A percentile compares a stretch with the other conserved stretches of the same genome.
Conservation (phyloP, 164 flowering plant genomes). For the Magnolia officinalis region DNA sequence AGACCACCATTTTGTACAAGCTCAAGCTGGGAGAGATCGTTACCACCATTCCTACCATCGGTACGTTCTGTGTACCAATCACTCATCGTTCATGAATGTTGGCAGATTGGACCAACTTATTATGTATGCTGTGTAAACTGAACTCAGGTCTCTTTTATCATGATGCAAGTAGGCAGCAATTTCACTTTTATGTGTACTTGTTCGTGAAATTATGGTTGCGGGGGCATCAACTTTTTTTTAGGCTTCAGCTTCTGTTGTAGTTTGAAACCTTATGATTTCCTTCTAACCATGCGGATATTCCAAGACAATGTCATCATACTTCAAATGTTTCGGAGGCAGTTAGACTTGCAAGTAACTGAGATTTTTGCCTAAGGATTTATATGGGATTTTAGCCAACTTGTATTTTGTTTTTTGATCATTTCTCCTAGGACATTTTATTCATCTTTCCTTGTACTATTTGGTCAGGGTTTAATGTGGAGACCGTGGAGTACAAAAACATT, state of each 20-base stretch:
- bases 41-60: conserved; percentile 73
- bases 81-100: too few species aligned
- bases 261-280: not conserved
- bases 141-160: not conserved
- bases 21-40: conserved; percentile 68
- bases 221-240: not conserved
- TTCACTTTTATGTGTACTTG: not conserved
- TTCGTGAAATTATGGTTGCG: not conserved
- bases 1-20: conserved; percentile 61
- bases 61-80: conserved; percentile 22
- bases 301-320: not conserved
- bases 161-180: not conserved
- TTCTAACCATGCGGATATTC: too few species aligned
- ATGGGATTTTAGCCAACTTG: not conserved
- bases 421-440: not conserved
- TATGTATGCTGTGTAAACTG: not conserved
- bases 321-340: not conserved
- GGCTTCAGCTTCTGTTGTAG: not conserved
- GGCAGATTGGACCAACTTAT: not conserved
- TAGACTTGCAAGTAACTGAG: not conserved
- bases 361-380: not conserved
- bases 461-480: conserved; percentile 18
- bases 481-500: conserved; percentile 6
- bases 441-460: not conserved
- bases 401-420: not conserved